phyloP scores from a whole-genome alignment of 139 green algal species.

The Bryopsis sp. region DNA sequence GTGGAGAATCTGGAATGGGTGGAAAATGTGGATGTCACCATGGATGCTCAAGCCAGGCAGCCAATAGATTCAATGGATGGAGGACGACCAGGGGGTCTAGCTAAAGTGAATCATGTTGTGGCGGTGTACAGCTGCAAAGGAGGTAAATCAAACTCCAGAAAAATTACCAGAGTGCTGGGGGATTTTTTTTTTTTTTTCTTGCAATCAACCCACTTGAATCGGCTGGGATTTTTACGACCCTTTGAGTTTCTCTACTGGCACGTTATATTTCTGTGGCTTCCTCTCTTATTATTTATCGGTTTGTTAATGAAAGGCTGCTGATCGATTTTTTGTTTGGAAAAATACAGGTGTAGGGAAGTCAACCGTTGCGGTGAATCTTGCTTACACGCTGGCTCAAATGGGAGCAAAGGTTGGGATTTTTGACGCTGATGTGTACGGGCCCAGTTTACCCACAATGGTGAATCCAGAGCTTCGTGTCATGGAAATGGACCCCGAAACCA shows the following conservation, averaged over 20 bases:
- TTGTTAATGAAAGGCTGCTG: slow-evolving; percentile 14
- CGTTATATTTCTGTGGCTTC: slow-evolving; percentile 1
- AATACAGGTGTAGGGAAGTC: slow-evolving; percentile 95
- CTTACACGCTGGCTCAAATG: slow-evolving; percentile 91
- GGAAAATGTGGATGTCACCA: slow-evolving; percentile 55
- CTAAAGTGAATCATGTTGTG: slow-evolving; percentile 81
- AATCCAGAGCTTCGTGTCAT: slow-evolving; percentile 62
- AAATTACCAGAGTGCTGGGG: not conserved
- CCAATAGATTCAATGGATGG: slow-evolving; percentile 39
- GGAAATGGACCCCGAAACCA: slow-evolving; percentile 72
- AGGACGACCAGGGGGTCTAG: slow-evolving; percentile 61
- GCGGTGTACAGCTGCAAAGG: slow-evolving; percentile 85
- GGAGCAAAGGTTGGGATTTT: slow-evolving; percentile 93
- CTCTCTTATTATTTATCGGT: not conserved
- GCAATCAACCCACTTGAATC: not conserved
- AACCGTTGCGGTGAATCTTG: slow-evolving; percentile 92
- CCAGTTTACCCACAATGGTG: slow-evolving; percentile 93
- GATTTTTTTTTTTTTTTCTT: not conserved
- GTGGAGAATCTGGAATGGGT: slow-evolving; percentile 52
- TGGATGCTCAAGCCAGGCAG: slow-evolving; percentile 66
- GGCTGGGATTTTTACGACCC: not conserved
- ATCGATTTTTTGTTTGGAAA: no score
- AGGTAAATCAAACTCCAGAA: slow-evolving; percentile 15
- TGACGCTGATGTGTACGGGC: slow-evolving; percentile 96
- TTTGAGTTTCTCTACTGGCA: not conserved